Percentiles rank a stretch among this genome's conserved stretches.
Conservation (phyloP, 2,329 filamentous ascomycete genomes). For the Xylariales sp. region DNA sequence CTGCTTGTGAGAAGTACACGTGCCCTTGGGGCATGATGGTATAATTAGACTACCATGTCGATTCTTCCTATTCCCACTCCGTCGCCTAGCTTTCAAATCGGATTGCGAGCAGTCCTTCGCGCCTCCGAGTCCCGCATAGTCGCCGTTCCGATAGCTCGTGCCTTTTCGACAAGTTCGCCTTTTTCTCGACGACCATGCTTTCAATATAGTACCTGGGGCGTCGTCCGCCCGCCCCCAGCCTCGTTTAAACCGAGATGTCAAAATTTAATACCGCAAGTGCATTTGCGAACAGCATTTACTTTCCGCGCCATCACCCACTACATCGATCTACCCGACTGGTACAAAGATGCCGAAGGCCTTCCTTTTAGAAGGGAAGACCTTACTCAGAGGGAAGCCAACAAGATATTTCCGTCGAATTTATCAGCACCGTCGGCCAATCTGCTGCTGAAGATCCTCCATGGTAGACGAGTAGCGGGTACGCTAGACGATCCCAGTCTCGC, state of each 20-base stretch:
- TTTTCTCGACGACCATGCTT: constrained; percentile 37
- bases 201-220: constrained; percentile 38
- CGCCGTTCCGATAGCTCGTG: constrained; percentile 36
- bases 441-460: constrained; percentile 69
- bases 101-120: constrained; percentile 47
- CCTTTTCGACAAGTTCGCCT: constrained; percentile 40
- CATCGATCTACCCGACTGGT: constrained; percentile 67
- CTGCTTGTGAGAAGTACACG: constrained; percentile 20
- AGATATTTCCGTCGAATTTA: constrained; percentile 64
- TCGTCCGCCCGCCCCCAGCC: constrained; percentile 26
- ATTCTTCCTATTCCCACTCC: constrained; percentile 44
- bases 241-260: constrained; percentile 20
- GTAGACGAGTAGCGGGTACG: constrained; percentile 72
- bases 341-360: constrained; percentile 66
- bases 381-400: constrained; percentile 57
- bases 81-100: constrained; percentile 48
- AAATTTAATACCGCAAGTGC: constrained; percentile 38
- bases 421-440: constrained; percentile 60
- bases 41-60: constrained; percentile 47
- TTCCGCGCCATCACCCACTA: constrained; percentile 62
- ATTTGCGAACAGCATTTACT: constrained; percentile 47
- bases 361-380: constrained; percentile 64
- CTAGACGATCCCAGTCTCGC: constrained; percentile 67
- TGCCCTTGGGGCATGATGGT: constrained; percentile 44
- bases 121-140: constrained; percentile 40